Base-by-base conservation (phyloP, 768 basidiomycete genomes). In the Rhodotorula taiwanensis region DNA sequence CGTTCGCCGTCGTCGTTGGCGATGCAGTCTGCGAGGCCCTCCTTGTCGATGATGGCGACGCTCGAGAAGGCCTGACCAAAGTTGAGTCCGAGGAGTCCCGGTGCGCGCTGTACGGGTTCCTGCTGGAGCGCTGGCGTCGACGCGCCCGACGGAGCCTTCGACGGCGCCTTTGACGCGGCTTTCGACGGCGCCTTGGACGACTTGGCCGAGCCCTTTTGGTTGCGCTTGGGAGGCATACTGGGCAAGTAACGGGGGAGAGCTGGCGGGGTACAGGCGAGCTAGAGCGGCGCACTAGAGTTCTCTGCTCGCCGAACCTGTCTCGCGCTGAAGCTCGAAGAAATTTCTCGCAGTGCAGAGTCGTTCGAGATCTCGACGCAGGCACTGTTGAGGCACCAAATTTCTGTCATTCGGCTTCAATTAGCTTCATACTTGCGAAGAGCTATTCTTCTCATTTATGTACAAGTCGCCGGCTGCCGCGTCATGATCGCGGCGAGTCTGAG, bases 1-100 rank as follows among this genome's bases (percentile, higher is more conserved):
- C 95, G 86, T 74, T 97, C 94, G 34, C 95, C 94, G 75, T 98
- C 94, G 75, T 98, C 93, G 75, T 97, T 98, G 9, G 93, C 95
- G 64, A 98, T 97, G 75, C 89, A 94, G 73, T 92, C 89, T 47
- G 93, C 86, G 34, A 87, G 79, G 18, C 89, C 89, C 77, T 95
- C 91, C 90, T 95, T 97, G 71, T 88, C 89, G 73, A 95, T 86
- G 51, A 97, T 88, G 28, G 94, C 89, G 72, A 99, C 93, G 39
- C 89, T 91, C 18, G 93, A 89, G 75, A 86, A 97, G 36, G 89
- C 86, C 76, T 94, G 91, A 23, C 94, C 95, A 75, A 97, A 87
- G 79, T 94, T 97, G 78, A 99, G 89, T 50, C 94, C 95, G 51
- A 98, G 82, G 60, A 92, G 83, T 14, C 54, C 62, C 2, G 68